Evolutionary conservation across 495 filamentous ascomycete genomes (phyloP), one percentile per base, ranked within the genome.

Genomic region (Talaromyces wortmannii): DNA sequence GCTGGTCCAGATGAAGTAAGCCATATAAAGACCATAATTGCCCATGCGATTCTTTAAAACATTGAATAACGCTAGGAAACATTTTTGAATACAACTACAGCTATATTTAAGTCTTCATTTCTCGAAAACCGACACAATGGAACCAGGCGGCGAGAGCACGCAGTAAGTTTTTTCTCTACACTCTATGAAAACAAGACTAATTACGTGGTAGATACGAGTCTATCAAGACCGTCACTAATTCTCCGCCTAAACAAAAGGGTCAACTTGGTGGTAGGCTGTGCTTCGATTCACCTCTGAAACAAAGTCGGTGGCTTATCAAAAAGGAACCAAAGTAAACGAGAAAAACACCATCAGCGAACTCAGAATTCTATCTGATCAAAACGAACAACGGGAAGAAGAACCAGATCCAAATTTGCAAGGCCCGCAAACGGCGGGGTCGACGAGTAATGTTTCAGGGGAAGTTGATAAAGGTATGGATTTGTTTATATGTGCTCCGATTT

Each of bases 141-240:
- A 77, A 55, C 76, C 80, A 40, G 85, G 85, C 55, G 85, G 85
- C 48, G 82, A 87, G 65, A 73, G 69, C 57, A 80, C 80, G 6
- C 84, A 85, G 81, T 85, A 71, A 49, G 72, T 58, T 31, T 18
- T 12, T 36, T 16, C 48, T 16, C 48, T n/a, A 36, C 31, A 32
- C 11, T 10, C 12, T 15, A 40, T 16, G 36, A 44, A 52, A 32
- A 33, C 12, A 11, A 16, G 10, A 55, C 1, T 61, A 46, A 57
- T 42, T 32, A 58, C 7, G 15, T 50, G 6, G 4, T 45, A 86
- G 83, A 67, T 87, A 89, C 62, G 84, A 87, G 65, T 81, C 77
- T 31, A 80, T 80, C 31, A 61, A 73, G 11, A 71, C 67, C 23
- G 73, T 76, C 42, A 78, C 70, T 3, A 53, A 75, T 31, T 70